phyloP scores from a whole-genome alignment of 371 early-diverging fungal species.

The Rhizopus microsporus region DNA sequence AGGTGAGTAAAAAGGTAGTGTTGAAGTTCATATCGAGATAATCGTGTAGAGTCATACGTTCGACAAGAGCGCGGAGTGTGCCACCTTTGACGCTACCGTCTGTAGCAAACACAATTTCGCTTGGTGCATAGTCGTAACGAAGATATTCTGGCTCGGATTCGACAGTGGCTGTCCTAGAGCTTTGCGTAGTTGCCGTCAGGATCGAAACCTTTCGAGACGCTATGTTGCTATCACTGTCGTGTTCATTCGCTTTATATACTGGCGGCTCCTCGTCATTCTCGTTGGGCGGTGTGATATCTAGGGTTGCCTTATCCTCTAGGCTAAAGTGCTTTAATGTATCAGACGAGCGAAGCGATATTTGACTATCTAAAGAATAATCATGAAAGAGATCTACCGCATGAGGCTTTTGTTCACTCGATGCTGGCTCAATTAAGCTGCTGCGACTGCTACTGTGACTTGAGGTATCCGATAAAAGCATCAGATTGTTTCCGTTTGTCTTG shows the following conservation, averaged over 20 bases:
- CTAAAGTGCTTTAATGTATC: too few species aligned
- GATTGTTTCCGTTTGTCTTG: background rate
- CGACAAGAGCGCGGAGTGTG: constrained; percentile 83
- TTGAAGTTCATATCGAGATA: constrained; percentile 75
- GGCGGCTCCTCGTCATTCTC: background rate
- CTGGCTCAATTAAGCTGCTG: too few species aligned
- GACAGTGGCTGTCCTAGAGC: constrained; percentile 6
- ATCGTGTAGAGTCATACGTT: constrained; percentile 87
- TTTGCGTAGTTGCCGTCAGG: background rate
- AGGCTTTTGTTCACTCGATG: too few species aligned
- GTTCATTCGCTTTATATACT: background rate
- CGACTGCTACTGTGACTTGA: too few species aligned
- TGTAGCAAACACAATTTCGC: constrained; percentile 78
- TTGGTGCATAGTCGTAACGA: constrained; percentile 40
- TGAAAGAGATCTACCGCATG: too few species aligned
- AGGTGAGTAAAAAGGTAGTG: constrained; percentile 85
- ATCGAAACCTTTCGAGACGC: background rate
- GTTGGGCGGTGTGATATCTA: too few species aligned
- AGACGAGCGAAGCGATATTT: too few species aligned
- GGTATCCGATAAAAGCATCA: too few species aligned
- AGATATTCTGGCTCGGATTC: constrained; percentile 29
- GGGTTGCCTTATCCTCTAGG: too few species aligned
- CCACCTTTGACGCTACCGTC: constrained; percentile 89
- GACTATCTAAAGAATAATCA: too few species aligned
- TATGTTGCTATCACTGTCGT: background rate